These are phyloP conservation scores for Epichloe aotearoae DNA, from an alignment of 2,329 filamentous ascomycete species.

Conservation along the genomic window DNA sequence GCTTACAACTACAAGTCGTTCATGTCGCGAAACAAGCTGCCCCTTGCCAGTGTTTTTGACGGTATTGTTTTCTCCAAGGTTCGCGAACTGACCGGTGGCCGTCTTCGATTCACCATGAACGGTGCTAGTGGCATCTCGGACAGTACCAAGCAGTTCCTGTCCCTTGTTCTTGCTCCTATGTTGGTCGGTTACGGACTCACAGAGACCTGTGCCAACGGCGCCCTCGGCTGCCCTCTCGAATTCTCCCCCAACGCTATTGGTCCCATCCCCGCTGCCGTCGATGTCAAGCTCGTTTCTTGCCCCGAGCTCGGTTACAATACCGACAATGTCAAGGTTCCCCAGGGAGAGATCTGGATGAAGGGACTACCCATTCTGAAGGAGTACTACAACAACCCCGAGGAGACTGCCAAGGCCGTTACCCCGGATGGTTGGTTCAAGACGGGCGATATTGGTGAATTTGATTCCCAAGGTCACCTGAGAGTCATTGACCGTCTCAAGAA, in stretches of 20 bases:
- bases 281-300: constrained; percentile 86
- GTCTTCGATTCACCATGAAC: constrained; percentile 82
- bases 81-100: constrained; percentile 77
- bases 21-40: constrained; percentile 45
- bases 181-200: constrained; percentile 88
- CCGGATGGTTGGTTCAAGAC: constrained; percentile 94
- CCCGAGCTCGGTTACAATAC: constrained; percentile 76
- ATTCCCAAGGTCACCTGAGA: constrained; percentile 62
- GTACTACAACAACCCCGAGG: constrained; percentile 77
- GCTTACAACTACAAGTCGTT: constrained; percentile 47
- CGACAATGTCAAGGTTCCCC: constrained; percentile 55
- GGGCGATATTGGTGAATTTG: constrained; percentile 87
- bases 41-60: constrained; percentile 60
- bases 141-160: constrained; percentile 82
- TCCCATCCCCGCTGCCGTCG: constrained; percentile 61
- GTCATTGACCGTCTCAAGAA: constrained; percentile 98
- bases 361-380: constrained; percentile 61
- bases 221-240: constrained; percentile 70
- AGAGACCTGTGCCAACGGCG: constrained; percentile 76
- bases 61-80: constrained; percentile 82
- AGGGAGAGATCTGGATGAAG: constrained; percentile 86
- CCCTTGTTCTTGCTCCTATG: constrained; percentile 87
- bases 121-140: constrained; percentile 83
- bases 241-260: constrained; percentile 71
- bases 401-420: constrained; percentile 67